A percentile compares a stretch with the other conserved stretches of the same genome.
Conservation (phyloP, 768 basidiomycete species). For the Amanita thiersii region DNA sequence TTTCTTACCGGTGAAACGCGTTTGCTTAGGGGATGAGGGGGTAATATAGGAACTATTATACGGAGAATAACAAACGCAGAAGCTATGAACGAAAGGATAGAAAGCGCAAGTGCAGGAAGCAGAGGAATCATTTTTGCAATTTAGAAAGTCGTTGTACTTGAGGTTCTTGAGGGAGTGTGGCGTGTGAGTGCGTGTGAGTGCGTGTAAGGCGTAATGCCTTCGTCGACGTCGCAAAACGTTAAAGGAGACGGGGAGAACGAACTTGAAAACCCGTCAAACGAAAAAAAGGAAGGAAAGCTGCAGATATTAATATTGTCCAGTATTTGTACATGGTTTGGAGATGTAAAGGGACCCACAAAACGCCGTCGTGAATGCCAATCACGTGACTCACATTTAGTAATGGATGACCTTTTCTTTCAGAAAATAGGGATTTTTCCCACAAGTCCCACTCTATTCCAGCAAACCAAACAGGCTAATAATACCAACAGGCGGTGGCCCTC, state of each 20-base stretch:
- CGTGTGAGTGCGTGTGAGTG: background rate
- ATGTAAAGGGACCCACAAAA: background rate
- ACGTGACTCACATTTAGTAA: background rate
- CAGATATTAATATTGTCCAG: background rate
- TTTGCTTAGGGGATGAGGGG: conserved; percentile 64
- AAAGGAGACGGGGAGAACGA: too few relatives aligned
- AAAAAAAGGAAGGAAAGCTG: background rate
- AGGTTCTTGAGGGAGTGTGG: conserved; percentile 35
- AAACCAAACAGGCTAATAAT: conserved; percentile 69
- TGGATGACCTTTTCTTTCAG: background rate
- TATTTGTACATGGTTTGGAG: background rate
- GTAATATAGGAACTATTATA: conserved; percentile 67
- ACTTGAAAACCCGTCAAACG: too few relatives aligned
- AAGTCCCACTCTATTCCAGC: conserved; percentile 21
- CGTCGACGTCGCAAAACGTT: background rate
- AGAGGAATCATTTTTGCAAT: conserved; percentile 52
- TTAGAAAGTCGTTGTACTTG: conserved; percentile 11
- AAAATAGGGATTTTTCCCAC: background rate
- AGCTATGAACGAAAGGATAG: conserved; percentile 62
- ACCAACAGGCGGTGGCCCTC: conserved; percentile 54
- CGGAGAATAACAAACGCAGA: conserved; percentile 73
- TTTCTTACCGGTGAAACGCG: conserved; percentile 62
- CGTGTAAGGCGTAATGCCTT: conserved; percentile 20
- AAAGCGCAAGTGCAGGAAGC: conserved; percentile 55
- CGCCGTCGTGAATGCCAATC: background rate